Evolutionary conservation across 1,284 basidiomycete genomes (phyloP), one percentile per base, ranked within the genome.

Genomic region (Irpex sp.): DNA sequence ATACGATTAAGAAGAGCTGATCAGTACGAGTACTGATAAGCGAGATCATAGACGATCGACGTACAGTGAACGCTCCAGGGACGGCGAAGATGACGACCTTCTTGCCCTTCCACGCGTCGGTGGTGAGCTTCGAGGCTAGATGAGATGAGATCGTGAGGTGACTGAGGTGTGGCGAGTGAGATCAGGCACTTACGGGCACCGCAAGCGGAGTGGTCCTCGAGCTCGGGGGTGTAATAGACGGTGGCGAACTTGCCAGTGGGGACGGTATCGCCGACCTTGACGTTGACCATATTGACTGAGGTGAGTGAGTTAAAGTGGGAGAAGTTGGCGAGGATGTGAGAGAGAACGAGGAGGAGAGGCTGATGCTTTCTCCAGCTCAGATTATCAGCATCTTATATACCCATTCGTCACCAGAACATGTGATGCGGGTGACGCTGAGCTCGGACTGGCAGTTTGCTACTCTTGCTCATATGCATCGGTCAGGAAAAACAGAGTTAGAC

Each of bases 51-150:
- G 16, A 14, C 21, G 48, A 21, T 18, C 16, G 59, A 74, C 85
- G 67, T 65, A 90, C 88, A 16, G 88, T 91, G 77, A 91, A 91
- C 23, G 90, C 89, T 60, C 90, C 90, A 28, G 90, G 90, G 48
- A 92, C 87, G 63, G 89, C 78, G 72, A 93, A 82, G 63, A 93
- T 73, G 54, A 93, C 87, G 59, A 93, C 87, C 75, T 90, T 93
- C 81, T 94, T 93, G 71, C 87, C 87, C 74, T 88, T 90, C 88
- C 88, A 91, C 54, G 83, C 79, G 65, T 86, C 80, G 19, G 85
- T 88, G 62, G 76, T 77, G 64, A 85, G 75, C 63, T 76, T 76
- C 48, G 73, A 71, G 42, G 83, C 85, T 87, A 67, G 48, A 62
- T 19, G 49, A 56, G 63, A 21, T 16, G 45, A 55, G 59, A 33